These are phyloP conservation scores for Eurotiales sp. DNA, from an alignment of 2,329 filamentous ascomycete species.

Conservation along the genomic window DNA sequence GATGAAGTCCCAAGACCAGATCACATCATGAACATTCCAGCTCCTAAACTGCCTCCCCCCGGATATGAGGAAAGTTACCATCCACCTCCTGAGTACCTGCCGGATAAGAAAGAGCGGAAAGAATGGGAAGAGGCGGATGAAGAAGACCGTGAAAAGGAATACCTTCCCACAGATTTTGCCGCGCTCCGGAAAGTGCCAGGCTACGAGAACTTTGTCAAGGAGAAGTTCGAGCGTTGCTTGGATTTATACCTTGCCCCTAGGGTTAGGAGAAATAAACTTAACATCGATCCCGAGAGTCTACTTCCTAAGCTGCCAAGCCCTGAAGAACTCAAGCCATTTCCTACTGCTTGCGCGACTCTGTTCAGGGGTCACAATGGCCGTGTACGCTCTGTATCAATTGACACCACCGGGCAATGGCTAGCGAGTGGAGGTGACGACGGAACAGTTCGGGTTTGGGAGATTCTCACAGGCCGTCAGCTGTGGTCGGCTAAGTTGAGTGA, in stretches of 20 bases:
- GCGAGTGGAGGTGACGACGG: slow-evolving; percentile 95
- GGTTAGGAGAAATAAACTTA: slow-evolving; percentile 86
- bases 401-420: slow-evolving; percentile 79
- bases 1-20: slow-evolving; percentile 79
- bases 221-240: slow-evolving; percentile 91
- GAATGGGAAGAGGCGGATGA: slow-evolving; percentile 82
- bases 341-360: slow-evolving; percentile 80
- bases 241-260: slow-evolving; percentile 93
- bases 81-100: slow-evolving; percentile 89
- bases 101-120: slow-evolving; percentile 76
- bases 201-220: slow-evolving; percentile 86
- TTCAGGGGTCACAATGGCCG: slow-evolving; percentile 86
- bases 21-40: slow-evolving; percentile 90
- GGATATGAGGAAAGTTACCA: slow-evolving; percentile 97
- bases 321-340: slow-evolving; percentile 91
- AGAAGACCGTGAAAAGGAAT: slow-evolving; percentile 87
- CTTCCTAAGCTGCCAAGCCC: slow-evolving; percentile 90
- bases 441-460: slow-evolving; percentile 84
- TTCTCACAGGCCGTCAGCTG: slow-evolving; percentile 78
- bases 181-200: slow-evolving; percentile 88
- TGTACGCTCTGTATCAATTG: slow-evolving; percentile 78
- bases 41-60: slow-evolving; percentile 87
- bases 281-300: slow-evolving; percentile 91
- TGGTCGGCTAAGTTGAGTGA: slow-evolving; percentile 78
- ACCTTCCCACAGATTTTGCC: slow-evolving; percentile 75